Evolutionary conservation across 1,284 basidiomycete species (phyloP), one percentile per base, ranked within the genome.

Genomic region (Apiotrichum porosum): DNA sequence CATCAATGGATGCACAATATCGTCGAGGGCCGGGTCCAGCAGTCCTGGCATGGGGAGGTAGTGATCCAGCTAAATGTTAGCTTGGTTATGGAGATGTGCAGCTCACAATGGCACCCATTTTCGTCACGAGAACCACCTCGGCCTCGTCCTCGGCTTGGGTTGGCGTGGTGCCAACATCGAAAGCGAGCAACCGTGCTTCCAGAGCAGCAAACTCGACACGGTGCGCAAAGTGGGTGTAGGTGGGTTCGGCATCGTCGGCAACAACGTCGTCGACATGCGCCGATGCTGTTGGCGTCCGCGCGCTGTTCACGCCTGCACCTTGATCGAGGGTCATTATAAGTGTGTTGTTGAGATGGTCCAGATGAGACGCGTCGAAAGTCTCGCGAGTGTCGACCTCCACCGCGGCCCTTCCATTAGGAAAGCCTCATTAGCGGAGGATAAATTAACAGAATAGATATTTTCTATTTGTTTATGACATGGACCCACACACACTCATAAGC

Each of bases 41-140:
- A 99, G 80, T 63, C 93, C 90, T 2, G 92, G 79, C 62, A 94
- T 88, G 51, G 97, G 93, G 66, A 97, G 92, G 65, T 97, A 98
- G 66, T 84, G 81, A 67, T 83, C 81, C 34, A 97, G 80, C 92
- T 97, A 52, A 18, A 13, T 37, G 21, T 42, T 6, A 37, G 19
- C 18, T 14, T 2, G 17, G 41, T 9, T 9, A 14, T 33, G 23
- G 40, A 14, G 34, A 28, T 28, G 26, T 28, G 51, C n/a, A 23
- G 19, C 71, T 51, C 50, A 75, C 73, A 26, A 74, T 72, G 13
- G 45, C 52, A 10, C 68, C 68, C 37, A 75, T 37, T 43, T 75
- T 76, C 43, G 72, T 69, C 40, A 81, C 75, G 9, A 76, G 61
- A 56, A 80, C 81, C 17, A 71, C 62, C 44, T 75, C 75, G 32